Conservation (phyloP, 108 stramenopile species). For the Thalassiosira profunda region DNA sequence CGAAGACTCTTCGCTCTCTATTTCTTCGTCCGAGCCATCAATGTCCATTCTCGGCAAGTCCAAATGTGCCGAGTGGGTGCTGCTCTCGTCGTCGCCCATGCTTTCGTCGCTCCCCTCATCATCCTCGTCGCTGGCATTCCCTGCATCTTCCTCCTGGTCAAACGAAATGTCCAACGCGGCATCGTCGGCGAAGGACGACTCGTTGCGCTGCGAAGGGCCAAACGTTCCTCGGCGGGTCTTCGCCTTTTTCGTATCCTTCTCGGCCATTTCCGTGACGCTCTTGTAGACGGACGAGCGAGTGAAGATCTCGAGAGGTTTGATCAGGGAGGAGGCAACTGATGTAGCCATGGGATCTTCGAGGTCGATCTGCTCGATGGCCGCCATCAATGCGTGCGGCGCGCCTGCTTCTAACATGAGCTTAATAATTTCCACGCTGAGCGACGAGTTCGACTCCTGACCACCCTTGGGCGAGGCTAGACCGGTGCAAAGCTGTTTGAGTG, state of each 20-base stretch:
- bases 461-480: conserved; percentile 35
- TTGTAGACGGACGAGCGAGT: conserved; percentile 70
- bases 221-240: conserved; percentile 28
- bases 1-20: conserved; percentile 29
- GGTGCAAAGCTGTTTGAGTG: too few relatives aligned
- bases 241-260: conserved; percentile 53
- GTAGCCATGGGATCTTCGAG: conserved; percentile 86
- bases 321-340: conserved; percentile 57
- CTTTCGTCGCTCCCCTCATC: conserved; percentile 49
- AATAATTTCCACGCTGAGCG: conserved; percentile 86
- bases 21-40: conserved; percentile 34
- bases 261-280: conserved; percentile 56
- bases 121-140: conserved; percentile 21
- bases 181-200: conserved; percentile 58
- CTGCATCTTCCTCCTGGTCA: conserved; percentile 47
- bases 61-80: too few relatives aligned
- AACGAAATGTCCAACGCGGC: conserved; percentile 81
- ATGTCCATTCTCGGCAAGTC: too few relatives aligned
- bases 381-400: conserved; percentile 79
- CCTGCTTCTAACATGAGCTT: conserved; percentile 84
- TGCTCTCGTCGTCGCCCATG: conserved; percentile 49
- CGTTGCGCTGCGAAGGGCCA: conserved; percentile 41
- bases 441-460: conserved; percentile 62
- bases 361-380: conserved; percentile 74
- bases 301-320: conserved; percentile 91